phyloP scores from a whole-genome alignment of 2,329 filamentous ascomycete genomes.

The Epicoccum sorghinum region DNA sequence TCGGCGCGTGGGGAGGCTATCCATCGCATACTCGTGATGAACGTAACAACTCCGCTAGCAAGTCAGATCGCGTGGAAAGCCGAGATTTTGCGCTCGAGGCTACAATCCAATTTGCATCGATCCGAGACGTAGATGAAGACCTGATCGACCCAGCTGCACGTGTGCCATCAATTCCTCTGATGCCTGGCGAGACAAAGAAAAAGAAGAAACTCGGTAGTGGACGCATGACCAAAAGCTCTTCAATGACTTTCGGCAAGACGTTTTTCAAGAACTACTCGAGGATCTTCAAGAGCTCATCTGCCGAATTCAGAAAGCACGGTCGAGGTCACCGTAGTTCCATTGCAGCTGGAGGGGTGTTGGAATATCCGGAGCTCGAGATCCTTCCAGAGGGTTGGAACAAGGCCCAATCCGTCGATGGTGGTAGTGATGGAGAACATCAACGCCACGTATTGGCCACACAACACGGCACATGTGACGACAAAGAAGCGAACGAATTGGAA shows the following conservation, averaged over 20 bases:
- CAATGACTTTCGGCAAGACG: constrained; percentile 49
- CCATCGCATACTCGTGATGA: constrained; percentile 54
- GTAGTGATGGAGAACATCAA: neutral
- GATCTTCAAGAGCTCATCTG: constrained; percentile 50
- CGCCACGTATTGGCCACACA: neutral
- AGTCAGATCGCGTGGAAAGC: constrained; percentile 46
- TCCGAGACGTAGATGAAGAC: constrained; percentile 26
- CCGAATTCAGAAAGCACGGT: constrained; percentile 47
- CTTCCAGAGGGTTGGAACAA: constrained; percentile 47
- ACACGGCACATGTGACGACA: constrained; percentile 9
- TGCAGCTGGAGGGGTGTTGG: constrained; percentile 50
- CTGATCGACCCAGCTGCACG: constrained; percentile 34
- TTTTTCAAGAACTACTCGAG: constrained; percentile 54
- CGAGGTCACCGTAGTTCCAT: constrained; percentile 54
- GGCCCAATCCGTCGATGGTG: constrained; percentile 14
- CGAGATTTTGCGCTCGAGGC: constrained; percentile 52
- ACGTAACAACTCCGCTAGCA: constrained; percentile 49
- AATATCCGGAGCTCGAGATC: constrained; percentile 56
- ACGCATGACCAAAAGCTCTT: constrained; percentile 67
- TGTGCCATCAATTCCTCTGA: constrained; percentile 23
- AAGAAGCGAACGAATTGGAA: constrained; percentile 19
- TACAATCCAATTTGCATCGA: constrained; percentile 33
- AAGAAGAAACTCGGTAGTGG: constrained; percentile 67
- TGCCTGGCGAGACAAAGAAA: constrained; percentile 37
- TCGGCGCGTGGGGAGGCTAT: constrained; percentile 54